A percentile compares a stretch with the other conserved stretches of the same genome.
Conservation (phyloP, 1,139 yeast species). For the Taiozyma onychis region DNA sequence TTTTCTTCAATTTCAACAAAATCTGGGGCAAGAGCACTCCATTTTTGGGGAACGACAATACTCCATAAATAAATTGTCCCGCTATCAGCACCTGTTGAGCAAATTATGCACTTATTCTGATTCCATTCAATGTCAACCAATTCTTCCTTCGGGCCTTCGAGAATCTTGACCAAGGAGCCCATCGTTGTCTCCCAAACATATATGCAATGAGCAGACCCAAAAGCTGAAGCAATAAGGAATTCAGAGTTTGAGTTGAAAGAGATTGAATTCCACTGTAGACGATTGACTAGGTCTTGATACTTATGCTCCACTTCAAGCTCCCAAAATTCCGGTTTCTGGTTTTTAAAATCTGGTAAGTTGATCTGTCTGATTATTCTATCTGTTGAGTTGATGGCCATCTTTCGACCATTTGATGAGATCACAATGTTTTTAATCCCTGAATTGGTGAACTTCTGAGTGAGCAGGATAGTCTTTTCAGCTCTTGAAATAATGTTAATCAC, state of each 20-base stretch:
- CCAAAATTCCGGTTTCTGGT: constrained; percentile 26
- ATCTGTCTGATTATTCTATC: constrained; percentile 79
- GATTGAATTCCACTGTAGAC: constrained; percentile 84
- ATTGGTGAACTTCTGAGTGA: constrained; percentile 51
- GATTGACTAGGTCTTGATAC: constrained; percentile 87
- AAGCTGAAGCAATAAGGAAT: constrained; percentile 81
- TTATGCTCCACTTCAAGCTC: constrained; percentile 69
- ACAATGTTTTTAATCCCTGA: constrained; percentile 70
- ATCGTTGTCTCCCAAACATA: constrained; percentile 90
- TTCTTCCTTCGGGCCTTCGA: constrained; percentile 89
- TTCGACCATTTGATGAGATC: constrained; percentile 61
- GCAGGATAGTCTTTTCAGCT: constrained; percentile 32
- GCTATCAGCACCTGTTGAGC: constrained; percentile 84
- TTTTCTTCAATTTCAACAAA: constrained; percentile 93
- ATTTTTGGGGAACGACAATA: constrained; percentile 77
- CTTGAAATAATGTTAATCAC: constrained; percentile 46
- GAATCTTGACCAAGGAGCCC: constrained; percentile 82
- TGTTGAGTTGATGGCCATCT: constrained; percentile 71
- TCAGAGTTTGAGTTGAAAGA: constrained; percentile 72
- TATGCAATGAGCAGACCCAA: constrained; percentile 82
- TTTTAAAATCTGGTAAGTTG: constrained; percentile 40
- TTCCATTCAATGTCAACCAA: constrained; percentile 86
- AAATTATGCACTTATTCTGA: constrained; percentile 64
- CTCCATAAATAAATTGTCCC: constrained; percentile 86
- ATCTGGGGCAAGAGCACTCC: constrained; percentile 98